Percentiles rank a stretch among this genome's conserved stretches.
phyloP scores from a whole-genome alignment of 2,329 filamentous ascomycete species.

The Fusarium equiseti region DNA sequence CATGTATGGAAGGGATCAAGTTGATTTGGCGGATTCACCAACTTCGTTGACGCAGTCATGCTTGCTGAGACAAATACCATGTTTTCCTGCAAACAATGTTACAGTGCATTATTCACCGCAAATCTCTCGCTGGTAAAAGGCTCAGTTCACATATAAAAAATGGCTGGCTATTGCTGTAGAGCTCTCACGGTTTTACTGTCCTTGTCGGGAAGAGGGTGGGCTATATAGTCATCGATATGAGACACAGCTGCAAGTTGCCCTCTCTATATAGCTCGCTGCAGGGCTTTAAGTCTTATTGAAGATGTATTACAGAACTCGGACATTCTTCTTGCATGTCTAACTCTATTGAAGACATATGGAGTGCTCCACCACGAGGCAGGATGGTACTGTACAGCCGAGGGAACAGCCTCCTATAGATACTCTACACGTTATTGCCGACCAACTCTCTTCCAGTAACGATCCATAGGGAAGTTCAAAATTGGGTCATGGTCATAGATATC shows the following conservation, averaged over 20 bases:
- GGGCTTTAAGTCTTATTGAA: neutral
- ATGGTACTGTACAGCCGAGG: too few species aligned
- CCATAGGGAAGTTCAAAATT: too few species aligned
- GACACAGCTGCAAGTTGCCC: neutral
- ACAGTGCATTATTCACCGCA: neutral
- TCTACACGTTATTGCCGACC: too few species aligned
- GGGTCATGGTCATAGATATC: too few species aligned
- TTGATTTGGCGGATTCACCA: neutral
- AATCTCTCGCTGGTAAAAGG: neutral
- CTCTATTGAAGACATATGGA: neutral
- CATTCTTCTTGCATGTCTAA: neutral
- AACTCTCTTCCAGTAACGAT: too few species aligned
- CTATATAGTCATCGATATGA: neutral
- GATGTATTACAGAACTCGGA: neutral
- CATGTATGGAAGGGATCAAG: too few species aligned
- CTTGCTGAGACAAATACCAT: neutral
- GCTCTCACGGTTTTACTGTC: too few species aligned
- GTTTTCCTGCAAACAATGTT: neutral
- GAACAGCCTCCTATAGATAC: too few species aligned
- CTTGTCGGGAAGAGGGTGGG: neutral
- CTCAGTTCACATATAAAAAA: too few species aligned
- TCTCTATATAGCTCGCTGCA: neutral
- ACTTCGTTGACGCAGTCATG: neutral
- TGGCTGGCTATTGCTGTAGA: too few species aligned
- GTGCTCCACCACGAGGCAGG: too few species aligned